A percentile compares a stretch with the other conserved stretches of the same genome.
These are phyloP conservation scores for Aeminium ludgeri DNA, from an alignment of 495 filamentous ascomycete genomes.

Conservation along the genomic window DNA sequence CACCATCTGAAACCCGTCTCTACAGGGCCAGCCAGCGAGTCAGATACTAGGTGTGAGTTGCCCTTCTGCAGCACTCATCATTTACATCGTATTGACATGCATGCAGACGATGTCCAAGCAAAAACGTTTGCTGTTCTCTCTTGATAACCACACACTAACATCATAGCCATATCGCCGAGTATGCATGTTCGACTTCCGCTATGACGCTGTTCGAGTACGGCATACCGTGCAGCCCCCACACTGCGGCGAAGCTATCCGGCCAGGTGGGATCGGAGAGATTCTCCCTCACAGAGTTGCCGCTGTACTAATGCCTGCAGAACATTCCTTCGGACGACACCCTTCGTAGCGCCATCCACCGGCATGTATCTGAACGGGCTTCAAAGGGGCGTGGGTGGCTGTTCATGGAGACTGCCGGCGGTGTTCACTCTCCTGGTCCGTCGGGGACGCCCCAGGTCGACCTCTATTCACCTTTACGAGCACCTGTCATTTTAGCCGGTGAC, in stretches of 20 bases:
- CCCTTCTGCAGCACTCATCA: slow-evolving; percentile 2
- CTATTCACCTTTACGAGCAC: slow-evolving; percentile 51
- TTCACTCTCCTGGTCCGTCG: slow-evolving; percentile 55
- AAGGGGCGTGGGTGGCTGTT: slow-evolving; percentile 33
- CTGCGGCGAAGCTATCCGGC: slow-evolving; percentile 33
- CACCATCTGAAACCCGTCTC: slow-evolving; percentile 63
- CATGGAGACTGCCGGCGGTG: slow-evolving; percentile 63
- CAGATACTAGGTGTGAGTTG: slow-evolving; percentile 44
- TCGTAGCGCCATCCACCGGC: slow-evolving; percentile 32
- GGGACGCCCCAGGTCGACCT: slow-evolving; percentile 61
- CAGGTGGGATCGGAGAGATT: slow-evolving; percentile 1
- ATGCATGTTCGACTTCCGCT: no score
- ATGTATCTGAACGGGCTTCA: slow-evolving; percentile 32
- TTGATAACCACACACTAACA: no score
- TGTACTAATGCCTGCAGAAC: not conserved
- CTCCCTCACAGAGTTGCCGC: not conserved
- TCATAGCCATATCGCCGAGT: no score
- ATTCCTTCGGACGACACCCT: slow-evolving; percentile 17
- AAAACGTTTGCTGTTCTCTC: slow-evolving; percentile 38
- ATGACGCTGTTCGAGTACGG: slow-evolving; percentile 59
- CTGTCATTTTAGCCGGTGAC: slow-evolving; percentile 57
- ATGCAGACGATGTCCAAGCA: slow-evolving; percentile 37
- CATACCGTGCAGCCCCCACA: slow-evolving; percentile 56
- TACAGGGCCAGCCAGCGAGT: slow-evolving; percentile 47
- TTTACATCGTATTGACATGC: not conserved